These are phyloP conservation scores for Cercospora sp. DNA, from an alignment of 2,329 filamentous ascomycete genomes.

Conservation along the genomic window DNA sequence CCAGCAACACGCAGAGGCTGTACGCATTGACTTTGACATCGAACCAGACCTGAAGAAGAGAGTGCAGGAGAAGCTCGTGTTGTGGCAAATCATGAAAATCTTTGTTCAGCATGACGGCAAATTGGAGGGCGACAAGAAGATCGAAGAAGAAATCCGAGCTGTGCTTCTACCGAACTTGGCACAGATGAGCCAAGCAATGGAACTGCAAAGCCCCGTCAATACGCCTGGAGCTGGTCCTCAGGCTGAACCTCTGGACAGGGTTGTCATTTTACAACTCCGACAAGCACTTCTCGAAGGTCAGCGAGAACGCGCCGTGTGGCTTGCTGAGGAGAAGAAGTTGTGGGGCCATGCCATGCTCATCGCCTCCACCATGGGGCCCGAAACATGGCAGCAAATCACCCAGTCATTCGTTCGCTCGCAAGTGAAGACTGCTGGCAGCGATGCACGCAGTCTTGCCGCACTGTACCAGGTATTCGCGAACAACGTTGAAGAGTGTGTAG, in stretches of 20 bases:
- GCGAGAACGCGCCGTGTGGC: conserved; percentile 88
- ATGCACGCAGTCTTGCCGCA: conserved; percentile 83
- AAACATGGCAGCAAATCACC: conserved; percentile 85
- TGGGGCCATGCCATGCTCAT: conserved; percentile 98
- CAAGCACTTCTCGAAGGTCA: conserved; percentile 75
- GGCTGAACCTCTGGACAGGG: conserved; percentile 68
- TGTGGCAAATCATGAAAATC: conserved; percentile 83
- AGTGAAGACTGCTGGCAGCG: conserved; percentile 76
- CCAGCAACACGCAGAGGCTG: conserved; percentile 55
- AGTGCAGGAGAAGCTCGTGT: conserved; percentile 72
- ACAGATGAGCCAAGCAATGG: conserved; percentile 39
- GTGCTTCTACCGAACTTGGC: conserved; percentile 65
- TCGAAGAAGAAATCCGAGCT: conserved; percentile 72
- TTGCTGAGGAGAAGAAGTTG: conserved; percentile 84
- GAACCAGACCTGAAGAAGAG: conserved; percentile 66
- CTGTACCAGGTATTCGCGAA: conserved; percentile 93
- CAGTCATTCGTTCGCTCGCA: conserved; percentile 96
- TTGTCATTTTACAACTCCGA: conserved; percentile 70
- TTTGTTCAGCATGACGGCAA: conserved; percentile 84
- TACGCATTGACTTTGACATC: conserved; percentile 52
- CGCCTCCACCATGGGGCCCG: conserved; percentile 71
- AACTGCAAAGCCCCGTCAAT: conserved; percentile 37
- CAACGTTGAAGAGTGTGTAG: conserved; percentile 90
- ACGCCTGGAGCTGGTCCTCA: conserved; percentile 31
- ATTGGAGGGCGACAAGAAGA: conserved; percentile 69